A percentile compares a stretch with the other conserved stretches of the same genome.
Conservation (phyloP, 495 filamentous ascomycete genomes). For the Penicillium goetzii region DNA sequence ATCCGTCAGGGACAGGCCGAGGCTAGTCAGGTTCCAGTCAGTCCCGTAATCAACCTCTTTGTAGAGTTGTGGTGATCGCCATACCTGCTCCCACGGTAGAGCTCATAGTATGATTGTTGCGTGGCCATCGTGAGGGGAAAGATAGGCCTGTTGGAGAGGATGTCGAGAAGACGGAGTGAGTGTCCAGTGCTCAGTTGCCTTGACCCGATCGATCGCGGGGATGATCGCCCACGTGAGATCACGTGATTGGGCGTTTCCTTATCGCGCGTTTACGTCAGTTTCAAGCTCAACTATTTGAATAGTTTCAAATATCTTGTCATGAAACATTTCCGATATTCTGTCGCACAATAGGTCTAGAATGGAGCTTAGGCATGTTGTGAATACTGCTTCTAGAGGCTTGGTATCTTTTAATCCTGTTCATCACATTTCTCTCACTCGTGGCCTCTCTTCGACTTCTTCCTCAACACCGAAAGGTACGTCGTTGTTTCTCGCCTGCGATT, state of each 20-base stretch:
- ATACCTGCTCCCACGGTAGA: conserved; percentile 97
- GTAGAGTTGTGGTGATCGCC: background rate
- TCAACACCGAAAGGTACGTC: conserved; percentile 18
- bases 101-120: conserved; percentile 75
- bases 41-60: conserved; percentile 2
- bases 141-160: conserved; percentile 12
- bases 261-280: conserved; percentile 24
- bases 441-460: conserved; percentile 14
- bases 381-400: background rate
- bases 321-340: background rate
- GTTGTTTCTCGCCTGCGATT: background rate
- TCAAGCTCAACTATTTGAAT: background rate
- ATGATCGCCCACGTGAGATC: conserved; percentile 20
- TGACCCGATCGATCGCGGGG: conserved; percentile 19
- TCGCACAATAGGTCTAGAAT: conserved; percentile 1
- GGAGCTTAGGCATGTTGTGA: background rate
- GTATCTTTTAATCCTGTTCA: background rate
- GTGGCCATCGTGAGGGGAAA: conserved; percentile 34
- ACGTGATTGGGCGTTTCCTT: conserved; percentile 19
- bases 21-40: conserved; percentile 55
- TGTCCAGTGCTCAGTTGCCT: conserved; percentile 28
- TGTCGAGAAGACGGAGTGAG: conserved; percentile 17
- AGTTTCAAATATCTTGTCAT: background rate
- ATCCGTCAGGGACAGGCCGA: conserved; percentile 90
- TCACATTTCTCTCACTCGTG: background rate